A percentile compares a stretch with the other conserved stretches of the same genome.
Conservation (phyloP, 768 basidiomycete genomes). For the Suillus spraguei region DNA sequence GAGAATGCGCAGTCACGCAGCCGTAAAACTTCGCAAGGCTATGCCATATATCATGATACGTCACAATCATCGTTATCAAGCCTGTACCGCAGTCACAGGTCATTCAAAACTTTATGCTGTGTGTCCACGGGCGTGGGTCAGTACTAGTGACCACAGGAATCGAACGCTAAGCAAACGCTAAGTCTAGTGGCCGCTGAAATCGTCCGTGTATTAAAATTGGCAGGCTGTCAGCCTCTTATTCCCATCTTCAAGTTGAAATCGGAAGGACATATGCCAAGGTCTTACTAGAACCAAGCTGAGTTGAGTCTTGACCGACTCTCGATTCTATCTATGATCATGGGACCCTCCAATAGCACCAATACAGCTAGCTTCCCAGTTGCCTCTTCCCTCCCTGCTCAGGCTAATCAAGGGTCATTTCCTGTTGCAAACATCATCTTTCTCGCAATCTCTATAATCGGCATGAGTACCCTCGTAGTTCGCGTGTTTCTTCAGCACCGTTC, state of each 20-base stretch:
- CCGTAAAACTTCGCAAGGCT: not conserved
- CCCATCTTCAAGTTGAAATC: not conserved
- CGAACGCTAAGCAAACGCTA: not conserved
- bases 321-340: not conserved
- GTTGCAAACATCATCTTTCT: constrained; percentile 25
- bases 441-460: constrained; percentile 19
- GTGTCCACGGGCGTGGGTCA: constrained; percentile 1
- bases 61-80: not conserved
- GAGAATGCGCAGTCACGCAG: constrained; percentile 2
- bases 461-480: constrained; percentile 21
- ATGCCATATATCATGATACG: not conserved
- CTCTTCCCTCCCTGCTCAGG: not conserved
- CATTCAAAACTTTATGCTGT: not conserved
- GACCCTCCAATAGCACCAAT: not conserved
- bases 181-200: not conserved
- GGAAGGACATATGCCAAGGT: not conserved
- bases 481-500: constrained; percentile 25
- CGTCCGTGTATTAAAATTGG: not conserved
- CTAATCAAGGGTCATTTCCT: constrained; percentile 5
- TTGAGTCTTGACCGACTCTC: not conserved
- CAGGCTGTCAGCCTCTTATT: constrained; percentile 3
- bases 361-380: not conserved
- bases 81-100: not conserved
- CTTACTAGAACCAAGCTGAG: not conserved
- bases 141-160: not conserved